Evolutionary conservation across 2,329 filamentous ascomycete species (phyloP), one percentile per base, ranked within the genome.

Genomic region (Talaromyces atroroseus): DNA sequence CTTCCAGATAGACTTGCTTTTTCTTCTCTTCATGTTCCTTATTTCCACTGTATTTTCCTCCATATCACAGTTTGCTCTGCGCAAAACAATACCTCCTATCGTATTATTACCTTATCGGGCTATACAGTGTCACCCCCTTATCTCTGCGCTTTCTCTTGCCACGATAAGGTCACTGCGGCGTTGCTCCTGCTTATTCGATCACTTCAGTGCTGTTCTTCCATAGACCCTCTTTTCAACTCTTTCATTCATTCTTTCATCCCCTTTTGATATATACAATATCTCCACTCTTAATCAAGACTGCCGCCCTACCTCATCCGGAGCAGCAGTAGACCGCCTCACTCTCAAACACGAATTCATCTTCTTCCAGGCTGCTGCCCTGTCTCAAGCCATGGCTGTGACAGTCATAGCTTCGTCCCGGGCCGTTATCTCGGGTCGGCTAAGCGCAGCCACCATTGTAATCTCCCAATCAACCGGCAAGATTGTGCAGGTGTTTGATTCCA

Each of bases 381-480:
- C 11, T 10, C 7, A 29, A 18, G 48, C 14, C 21, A 57, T 57
- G 54, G 49, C 48, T 26, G 29, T 53, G 18, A 59, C 38, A 18
- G 89, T 96, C 58, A 80, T 97, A 57, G 88, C 88, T 57, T 97
- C 94, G 1, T 88, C 87, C 24, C 84, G 92, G 65, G 89, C 89
- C 57, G 85, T 97, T 51, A 79, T 97, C 64, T 87, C 87, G 47
- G 85, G 88, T 57, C 80, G 83, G 45, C 75, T 96, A 47, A 90
- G 88, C 2, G 86, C 91, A 20, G 92, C 90, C 58, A 96, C 92
- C 12, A 84, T 99, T 58, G 80, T 87, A 56, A 78, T 96, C 64
- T 95, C 90, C 2, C 82, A 84, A 6, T 70, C 71, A 44, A 92
- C 90, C 0, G 94, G 94, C 67, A 96, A 92, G 76, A 95, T 97